phyloP scores from a whole-genome alignment of 108 stramenopile genomes.

The Nitzschia sp. region DNA sequence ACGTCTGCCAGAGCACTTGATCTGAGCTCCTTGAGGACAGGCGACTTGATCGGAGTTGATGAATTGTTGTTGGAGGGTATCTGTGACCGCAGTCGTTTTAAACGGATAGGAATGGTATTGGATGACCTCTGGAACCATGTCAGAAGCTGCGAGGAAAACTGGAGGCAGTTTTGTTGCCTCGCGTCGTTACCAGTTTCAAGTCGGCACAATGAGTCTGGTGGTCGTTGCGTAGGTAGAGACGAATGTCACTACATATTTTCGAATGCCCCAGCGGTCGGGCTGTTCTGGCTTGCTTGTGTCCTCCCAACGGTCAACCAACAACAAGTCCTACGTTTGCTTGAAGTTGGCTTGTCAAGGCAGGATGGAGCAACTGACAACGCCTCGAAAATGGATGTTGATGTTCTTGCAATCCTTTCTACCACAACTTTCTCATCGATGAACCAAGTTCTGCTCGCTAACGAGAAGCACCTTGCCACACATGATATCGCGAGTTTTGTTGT shows the following conservation, averaged over 20 bases:
- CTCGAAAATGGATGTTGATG: slow-evolving; percentile 3
- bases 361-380: slow-evolving; percentile 5
- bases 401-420: background rate
- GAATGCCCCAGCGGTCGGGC: slow-evolving; percentile 40
- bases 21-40: slow-evolving; percentile 42
- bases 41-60: slow-evolving; percentile 62
- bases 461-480: slow-evolving; percentile 21
- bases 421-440: slow-evolving; percentile 34
- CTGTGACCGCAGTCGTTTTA: slow-evolving; percentile 24
- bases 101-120: slow-evolving; percentile 44
- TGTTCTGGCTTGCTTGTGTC: slow-evolving; percentile 69
- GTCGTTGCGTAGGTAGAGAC: background rate
- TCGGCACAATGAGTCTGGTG: slow-evolving; percentile 4
- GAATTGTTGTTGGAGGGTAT: slow-evolving; percentile 73
- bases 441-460: slow-evolving; percentile 33
- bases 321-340: slow-evolving; percentile 56
- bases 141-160: slow-evolving; percentile 53
- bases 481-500: slow-evolving; percentile 56
- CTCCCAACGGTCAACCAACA: slow-evolving; percentile 56
- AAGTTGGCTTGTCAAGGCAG: slow-evolving; percentile 45
- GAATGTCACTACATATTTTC: background rate
- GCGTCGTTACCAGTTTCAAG: slow-evolving; percentile 38
- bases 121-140: slow-evolving; percentile 54
- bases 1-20: slow-evolving; percentile 30
- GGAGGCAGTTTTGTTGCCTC: slow-evolving; percentile 74